Evolutionary conservation across 2,329 filamentous ascomycete genomes (phyloP).

Genomic region (Trichoderma endophyticum): DNA sequence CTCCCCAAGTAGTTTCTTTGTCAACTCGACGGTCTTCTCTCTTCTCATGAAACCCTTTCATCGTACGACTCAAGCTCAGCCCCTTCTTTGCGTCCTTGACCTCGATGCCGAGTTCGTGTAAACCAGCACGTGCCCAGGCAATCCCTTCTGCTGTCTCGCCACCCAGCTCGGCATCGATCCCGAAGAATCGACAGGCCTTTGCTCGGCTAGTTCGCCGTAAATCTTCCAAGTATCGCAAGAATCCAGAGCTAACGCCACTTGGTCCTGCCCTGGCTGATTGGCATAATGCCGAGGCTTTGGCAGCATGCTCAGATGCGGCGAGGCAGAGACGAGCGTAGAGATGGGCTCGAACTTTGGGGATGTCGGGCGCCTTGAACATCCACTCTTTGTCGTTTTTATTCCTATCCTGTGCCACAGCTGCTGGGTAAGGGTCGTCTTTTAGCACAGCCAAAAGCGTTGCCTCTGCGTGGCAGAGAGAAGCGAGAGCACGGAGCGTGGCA

Average conservation of each 20-base stretch:
- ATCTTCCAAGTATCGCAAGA: conserved; percentile 73
- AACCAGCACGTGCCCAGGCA: conserved; percentile 78
- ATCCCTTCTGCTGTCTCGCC: conserved; percentile 81
- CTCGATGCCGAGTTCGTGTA: conserved; percentile 69
- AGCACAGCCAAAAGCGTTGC: conserved; percentile 85
- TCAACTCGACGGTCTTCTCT: conserved; percentile 77
- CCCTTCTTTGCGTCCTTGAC: conserved; percentile 51
- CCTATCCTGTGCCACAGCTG: conserved; percentile 73
- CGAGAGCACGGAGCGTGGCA: conserved; percentile 52
- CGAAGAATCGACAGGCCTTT: conserved; percentile 86
- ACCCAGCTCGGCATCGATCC: conserved; percentile 79
- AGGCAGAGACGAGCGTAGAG: conserved; percentile 85
- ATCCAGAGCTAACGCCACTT: conserved; percentile 58
- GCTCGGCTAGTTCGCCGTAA: conserved; percentile 72
- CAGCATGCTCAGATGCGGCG: conserved; percentile 82
- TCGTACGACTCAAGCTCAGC: conserved; percentile 59
- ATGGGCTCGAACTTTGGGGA: conserved; percentile 84
- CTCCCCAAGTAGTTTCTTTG: conserved; percentile 69
- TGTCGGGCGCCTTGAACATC: conserved; percentile 90
- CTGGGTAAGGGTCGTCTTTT: conserved; percentile 92
- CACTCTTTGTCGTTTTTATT: conserved; percentile 86
- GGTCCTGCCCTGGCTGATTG: conserved; percentile 37
- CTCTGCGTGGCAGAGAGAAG: conserved; percentile 73
- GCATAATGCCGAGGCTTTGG: conserved; percentile 60
- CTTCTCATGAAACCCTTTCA: conserved; percentile 72